Base-by-base conservation (phyloP, 495 filamentous ascomycete genomes). In the Penicillium daleae region DNA sequence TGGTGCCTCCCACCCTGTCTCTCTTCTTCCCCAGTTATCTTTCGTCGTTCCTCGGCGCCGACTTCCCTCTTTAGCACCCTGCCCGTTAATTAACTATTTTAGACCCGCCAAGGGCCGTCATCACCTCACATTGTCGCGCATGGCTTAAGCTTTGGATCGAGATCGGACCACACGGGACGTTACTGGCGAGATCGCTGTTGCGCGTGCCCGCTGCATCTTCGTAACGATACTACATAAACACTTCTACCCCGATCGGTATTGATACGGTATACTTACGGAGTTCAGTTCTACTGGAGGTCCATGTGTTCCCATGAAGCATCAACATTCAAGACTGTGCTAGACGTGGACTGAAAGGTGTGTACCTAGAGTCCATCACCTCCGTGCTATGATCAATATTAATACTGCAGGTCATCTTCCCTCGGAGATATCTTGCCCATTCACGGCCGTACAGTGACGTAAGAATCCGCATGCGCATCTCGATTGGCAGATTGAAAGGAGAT, bases 91-190 rank as follows among this genome's bases (percentile, higher is more conserved):
- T 42, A 24, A 46, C 42, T 46, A 46, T 2, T 46, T 46, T 32
- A 53, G 35, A 40, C 37, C 19, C 27, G 29, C 50, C 50, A 26
- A 44, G n/a, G 50, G 26, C 29, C n/a, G 51, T 35, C 51, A 21
- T 42, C 56, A 35, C 42, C 56, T 52, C 57, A 56, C 51, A 66
- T 64, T 60, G 39, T 48, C 52, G 51, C 37, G 24, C 48, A 48
- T 27, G 15, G 59, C 58, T 59, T 67, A 71, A 71, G 66, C 69
- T 71, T 71, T 64, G 54, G 69, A 71, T 71, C 69, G 66, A 66
- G 69, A 69, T 71, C 69, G 66, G 60, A 63, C 60, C 57, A 67
- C 64, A 19, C 56, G 64, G 55, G 56, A 64, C 58, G 58, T 61
- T 61, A 71, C 66, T 66, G 66, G 64, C 19, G 56, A 67, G 66